Evolutionary conservation across 2,329 filamentous ascomycete genomes (phyloP).

Genomic region (Herpotrichia juniperi): DNA sequence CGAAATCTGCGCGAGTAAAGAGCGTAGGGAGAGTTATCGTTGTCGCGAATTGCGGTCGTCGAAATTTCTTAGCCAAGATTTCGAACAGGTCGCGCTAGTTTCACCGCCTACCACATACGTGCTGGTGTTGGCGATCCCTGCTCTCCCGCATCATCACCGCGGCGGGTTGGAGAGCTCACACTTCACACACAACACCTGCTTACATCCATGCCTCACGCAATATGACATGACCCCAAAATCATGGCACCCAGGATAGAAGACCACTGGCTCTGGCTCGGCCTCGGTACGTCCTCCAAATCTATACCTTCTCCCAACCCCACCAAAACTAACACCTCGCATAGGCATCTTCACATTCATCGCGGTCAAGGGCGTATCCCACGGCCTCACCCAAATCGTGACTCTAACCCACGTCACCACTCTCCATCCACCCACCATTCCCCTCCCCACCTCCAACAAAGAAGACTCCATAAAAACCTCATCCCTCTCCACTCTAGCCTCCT

Average conservation of each 20-base stretch:
- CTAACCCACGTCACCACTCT: slow-evolving; percentile 68
- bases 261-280: slow-evolving; percentile 54
- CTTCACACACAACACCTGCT: background rate
- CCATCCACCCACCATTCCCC: slow-evolving; percentile 7
- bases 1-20: background rate
- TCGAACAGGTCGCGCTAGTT: slow-evolving; percentile 12
- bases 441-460: slow-evolving; percentile 75
- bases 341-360: slow-evolving; percentile 65
- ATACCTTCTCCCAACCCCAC: slow-evolving; percentile 43
- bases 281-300: slow-evolving; percentile 50
- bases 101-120: slow-evolving; percentile 17
- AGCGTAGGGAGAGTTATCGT: background rate
- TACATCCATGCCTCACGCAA: slow-evolving; percentile 6
- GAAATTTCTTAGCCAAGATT: slow-evolving; percentile 18
- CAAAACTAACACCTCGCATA: slow-evolving; percentile 51
- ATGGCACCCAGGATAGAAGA: slow-evolving; percentile 50
- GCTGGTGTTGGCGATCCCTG: slow-evolving; percentile 16
- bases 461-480: slow-evolving; percentile 49
- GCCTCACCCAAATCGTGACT: slow-evolving; percentile 66
- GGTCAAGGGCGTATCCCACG: slow-evolving; percentile 62
- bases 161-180: slow-evolving; percentile 3
- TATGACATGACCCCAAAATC: slow-evolving; percentile 25
- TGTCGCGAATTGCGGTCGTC: background rate
- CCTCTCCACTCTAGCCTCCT: slow-evolving; percentile 47
- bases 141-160: slow-evolving; percentile 4